Evolutionary conservation across 2,329 filamentous ascomycete genomes (phyloP), one percentile per base, ranked within the genome.

Genomic region (Chaetomium globosum): DNA sequence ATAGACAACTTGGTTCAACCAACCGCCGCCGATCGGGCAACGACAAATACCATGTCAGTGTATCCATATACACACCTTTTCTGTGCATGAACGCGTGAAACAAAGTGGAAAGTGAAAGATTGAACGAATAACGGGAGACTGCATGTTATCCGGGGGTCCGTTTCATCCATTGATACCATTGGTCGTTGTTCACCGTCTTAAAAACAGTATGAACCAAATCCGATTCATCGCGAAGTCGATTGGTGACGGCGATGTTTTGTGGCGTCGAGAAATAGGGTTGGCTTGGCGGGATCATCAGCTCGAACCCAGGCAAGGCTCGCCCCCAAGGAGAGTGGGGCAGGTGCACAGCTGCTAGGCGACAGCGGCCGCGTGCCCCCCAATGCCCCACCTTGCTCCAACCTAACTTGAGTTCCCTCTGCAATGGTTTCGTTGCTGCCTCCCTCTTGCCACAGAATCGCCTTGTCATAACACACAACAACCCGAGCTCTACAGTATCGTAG

Each of bases 341-440:
- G 30, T 39, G 19, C 36, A 48, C 43, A 46, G 48, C 51, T 59
- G 36, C 36, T 60, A 67, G 66, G 66, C 66, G 66, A 48, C 66
- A 67, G 63, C 48, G 12, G 66, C 66, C 63, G 63, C 66, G 66
- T 65, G 57, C 63, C 31, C 62, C 61, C 57, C 46, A 63, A 43
- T 30, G 23, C 56, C 56, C 66, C 59, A 60, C 63, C 54, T 39
- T 28, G 30, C 54, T 55, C 36, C 49, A 59, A 64, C 55, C 54
- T 21, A 30, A 31, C 30, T 33, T 36, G 52, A 26, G 23, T 49
- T 49, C 30, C 30, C 52, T 43, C 53, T 28, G 28, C 43, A 26
- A 26, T 26, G 61, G 23, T 49, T 57, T 53, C 39, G 31, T 49
- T 59, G 56, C 56, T 61, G 64, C 57, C 52, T 63, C 65, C 56